Evolutionary conservation across 2,329 filamentous ascomycete genomes (phyloP).

Genomic region (Neocucurbitaria cava): DNA sequence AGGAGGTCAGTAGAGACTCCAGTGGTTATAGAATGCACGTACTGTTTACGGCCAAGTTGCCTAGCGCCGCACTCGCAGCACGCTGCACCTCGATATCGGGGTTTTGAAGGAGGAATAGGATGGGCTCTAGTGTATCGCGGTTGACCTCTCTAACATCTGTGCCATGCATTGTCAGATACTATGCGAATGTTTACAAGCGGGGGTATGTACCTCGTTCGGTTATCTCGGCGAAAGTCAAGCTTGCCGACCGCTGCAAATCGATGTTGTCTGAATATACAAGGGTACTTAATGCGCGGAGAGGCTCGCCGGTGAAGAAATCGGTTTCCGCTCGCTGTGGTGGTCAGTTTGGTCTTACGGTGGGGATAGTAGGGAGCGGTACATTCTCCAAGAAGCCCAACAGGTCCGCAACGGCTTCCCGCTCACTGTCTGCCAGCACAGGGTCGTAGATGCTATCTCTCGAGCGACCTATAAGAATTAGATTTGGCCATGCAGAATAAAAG

Average conservation of each 20-base stretch:
- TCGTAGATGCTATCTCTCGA: slow-evolving; percentile 57
- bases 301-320: slow-evolving; percentile 97
- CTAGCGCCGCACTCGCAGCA: slow-evolving; percentile 92
- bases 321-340: slow-evolving; percentile 82
- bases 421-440: slow-evolving; percentile 85
- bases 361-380: slow-evolving; percentile 60
- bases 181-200: slow-evolving; percentile 3
- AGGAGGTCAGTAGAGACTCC: slow-evolving; percentile 51
- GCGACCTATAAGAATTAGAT: slow-evolving; percentile 42
- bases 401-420: slow-evolving; percentile 95
- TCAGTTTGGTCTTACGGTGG: slow-evolving; percentile 39
- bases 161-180: slow-evolving; percentile 21
- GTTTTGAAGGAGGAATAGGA: slow-evolving; percentile 92
- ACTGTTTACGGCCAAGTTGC: slow-evolving; percentile 98
- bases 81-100: slow-evolving; percentile 96
- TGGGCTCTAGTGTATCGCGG: slow-evolving; percentile 91
- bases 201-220: slow-evolving; percentile 83
- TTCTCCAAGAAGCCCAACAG: slow-evolving; percentile 96
- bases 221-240: slow-evolving; percentile 97
- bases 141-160: slow-evolving; percentile 96
- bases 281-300: slow-evolving; percentile 89
- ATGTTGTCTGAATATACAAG: slow-evolving; percentile 99
- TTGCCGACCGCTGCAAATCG: slow-evolving; percentile 94
- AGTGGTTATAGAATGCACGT: slow-evolving; percentile 32
- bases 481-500: slow-evolving; percentile 24